Conservation (phyloP, 345 rosid genomes). For the Excoecaria agallocha region DNA sequence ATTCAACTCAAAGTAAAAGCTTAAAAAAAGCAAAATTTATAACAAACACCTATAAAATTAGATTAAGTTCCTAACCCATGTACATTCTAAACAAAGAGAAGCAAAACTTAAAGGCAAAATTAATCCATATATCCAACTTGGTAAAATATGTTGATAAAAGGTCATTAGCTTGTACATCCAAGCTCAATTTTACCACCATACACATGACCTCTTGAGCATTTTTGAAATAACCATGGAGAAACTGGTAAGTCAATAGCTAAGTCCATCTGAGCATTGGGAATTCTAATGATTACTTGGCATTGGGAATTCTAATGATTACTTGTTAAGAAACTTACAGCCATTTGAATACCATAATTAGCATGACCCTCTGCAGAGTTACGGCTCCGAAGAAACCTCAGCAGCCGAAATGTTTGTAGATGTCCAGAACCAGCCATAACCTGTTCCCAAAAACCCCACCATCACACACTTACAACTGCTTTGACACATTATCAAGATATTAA, state of each 20-base stretch:
- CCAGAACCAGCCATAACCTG: constrained; percentile 99
- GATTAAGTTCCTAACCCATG: not conserved
- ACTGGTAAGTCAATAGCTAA: not conserved
- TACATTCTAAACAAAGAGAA: not conserved
- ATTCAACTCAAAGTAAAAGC: not conserved
- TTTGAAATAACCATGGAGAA: not conserved
- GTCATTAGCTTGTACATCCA: not conserved
- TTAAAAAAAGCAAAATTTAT: not conserved
- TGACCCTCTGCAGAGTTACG: constrained; percentile 79
- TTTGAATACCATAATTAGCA: constrained; percentile 84
- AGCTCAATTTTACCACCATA: not conserved
- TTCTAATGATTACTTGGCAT: not conserved
- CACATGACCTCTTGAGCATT: not conserved
- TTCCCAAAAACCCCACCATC: constrained; percentile 18
- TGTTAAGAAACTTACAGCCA: constrained; percentile 61
- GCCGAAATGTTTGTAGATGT: constrained; percentile 74
- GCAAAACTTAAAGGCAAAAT: not conserved
- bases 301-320: not conserved
- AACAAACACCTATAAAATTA: not conserved
- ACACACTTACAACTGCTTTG: constrained; percentile 20
- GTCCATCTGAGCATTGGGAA: not conserved
- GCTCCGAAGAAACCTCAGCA: constrained; percentile 77
- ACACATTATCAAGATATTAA: not conserved
- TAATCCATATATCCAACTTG: not conserved
- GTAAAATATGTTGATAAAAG: not conserved